A percentile compares a stretch with the other conserved stretches of the same genome.
These are phyloP conservation scores for Fusarium globosum DNA, from an alignment of 2,329 filamentous ascomycete genomes.

Conservation along the genomic window DNA sequence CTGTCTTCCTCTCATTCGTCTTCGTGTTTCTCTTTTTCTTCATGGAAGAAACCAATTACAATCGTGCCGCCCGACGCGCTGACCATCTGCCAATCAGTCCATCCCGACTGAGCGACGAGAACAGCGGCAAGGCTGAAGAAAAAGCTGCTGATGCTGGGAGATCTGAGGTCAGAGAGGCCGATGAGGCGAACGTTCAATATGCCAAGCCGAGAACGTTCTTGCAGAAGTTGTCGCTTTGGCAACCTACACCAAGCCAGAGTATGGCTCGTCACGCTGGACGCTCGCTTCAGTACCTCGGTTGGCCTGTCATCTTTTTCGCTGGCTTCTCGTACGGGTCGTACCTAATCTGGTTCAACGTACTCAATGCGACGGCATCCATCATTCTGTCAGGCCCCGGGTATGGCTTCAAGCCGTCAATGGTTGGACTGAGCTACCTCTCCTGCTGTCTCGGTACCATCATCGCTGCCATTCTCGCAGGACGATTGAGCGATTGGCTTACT, in stretches of 20 bases:
- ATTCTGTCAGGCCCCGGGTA: conserved; percentile 53
- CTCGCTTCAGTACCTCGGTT: conserved; percentile 51
- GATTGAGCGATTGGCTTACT: conserved; percentile 53
- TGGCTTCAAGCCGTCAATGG: conserved; percentile 53
- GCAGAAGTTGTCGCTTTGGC: conserved; percentile 56
- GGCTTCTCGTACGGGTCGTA: conserved; percentile 57
- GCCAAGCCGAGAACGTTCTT: conserved; percentile 51
- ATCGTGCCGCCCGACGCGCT: conserved; percentile 41
- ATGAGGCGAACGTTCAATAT: not conserved
- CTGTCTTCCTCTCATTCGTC: conserved; percentile 51
- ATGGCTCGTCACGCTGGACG: conserved; percentile 54
- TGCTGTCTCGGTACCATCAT: conserved; percentile 50
- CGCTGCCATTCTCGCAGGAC: conserved; percentile 48
- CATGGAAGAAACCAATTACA: conserved; percentile 69
- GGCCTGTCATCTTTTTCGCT: conserved; percentile 56
- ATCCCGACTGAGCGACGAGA: conserved; percentile 4
- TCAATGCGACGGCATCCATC: conserved; percentile 57
- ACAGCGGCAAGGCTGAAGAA: not conserved
- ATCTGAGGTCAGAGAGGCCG: conserved; percentile 14
- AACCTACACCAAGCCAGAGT: conserved; percentile 47
- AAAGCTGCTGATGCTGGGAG: not conserved
- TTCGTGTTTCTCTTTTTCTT: conserved; percentile 62
- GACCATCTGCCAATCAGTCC: not conserved
- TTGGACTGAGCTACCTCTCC: conserved; percentile 53
- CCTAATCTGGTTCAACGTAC: conserved; percentile 56